Percentiles rank a stretch among this genome's conserved stretches.
Evolutionary conservation across 176 grass and related monocot genomes (phyloP).

Genomic region (Thinopyrum elongatum): DNA sequence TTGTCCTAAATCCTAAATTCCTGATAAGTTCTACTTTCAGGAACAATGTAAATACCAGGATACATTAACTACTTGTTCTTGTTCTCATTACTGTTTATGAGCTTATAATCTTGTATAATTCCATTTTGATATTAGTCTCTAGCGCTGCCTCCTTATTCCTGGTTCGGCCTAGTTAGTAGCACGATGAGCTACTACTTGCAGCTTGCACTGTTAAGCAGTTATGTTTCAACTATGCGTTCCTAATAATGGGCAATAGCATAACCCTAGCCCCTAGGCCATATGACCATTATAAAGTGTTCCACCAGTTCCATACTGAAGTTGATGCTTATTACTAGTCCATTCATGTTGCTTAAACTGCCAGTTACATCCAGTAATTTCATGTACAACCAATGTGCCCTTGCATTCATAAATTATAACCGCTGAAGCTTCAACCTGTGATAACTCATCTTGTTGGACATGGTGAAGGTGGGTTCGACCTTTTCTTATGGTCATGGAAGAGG

Average conservation of each 20-base stretch:
- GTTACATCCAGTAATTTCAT: not conserved
- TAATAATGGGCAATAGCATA: not conserved
- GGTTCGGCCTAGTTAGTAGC: not conserved
- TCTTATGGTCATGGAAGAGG: constrained; percentile 70
- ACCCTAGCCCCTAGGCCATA: not conserved
- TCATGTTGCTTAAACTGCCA: not conserved
- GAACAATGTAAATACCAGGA: not conserved
- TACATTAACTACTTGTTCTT: not conserved
- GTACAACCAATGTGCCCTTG: no score
- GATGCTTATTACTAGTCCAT: not conserved
- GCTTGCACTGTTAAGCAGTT: not conserved
- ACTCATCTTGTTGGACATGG: constrained; percentile 15
- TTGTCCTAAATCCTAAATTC: not conserved
- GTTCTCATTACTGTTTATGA: not conserved
- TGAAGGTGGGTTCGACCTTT: constrained; percentile 79
- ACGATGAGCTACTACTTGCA: constrained; percentile 6
- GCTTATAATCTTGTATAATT: not conserved
- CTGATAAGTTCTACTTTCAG: not conserved
- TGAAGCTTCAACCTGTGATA: not conserved
- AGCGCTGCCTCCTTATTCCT: not conserved
- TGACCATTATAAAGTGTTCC: not conserved
- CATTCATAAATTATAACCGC: not conserved
- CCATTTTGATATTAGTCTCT: not conserved
- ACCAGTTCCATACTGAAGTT: not conserved
- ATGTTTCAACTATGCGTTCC: not conserved